Conservation (phyloP, 2,329 filamentous ascomycete species). For the Calonectria montana region DNA sequence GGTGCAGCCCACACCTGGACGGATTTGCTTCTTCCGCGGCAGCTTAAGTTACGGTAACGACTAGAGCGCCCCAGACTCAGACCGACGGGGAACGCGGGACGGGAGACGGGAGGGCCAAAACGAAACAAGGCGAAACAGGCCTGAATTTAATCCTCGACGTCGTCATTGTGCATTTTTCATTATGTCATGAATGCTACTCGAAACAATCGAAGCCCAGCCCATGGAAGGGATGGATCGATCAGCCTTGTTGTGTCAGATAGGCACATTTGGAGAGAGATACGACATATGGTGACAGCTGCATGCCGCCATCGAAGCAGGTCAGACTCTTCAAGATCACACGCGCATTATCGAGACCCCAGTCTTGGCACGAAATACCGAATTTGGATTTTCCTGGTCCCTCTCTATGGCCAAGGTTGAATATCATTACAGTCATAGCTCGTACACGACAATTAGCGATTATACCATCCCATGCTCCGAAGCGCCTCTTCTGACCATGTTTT, state of each 20-base stretch:
- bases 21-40: conserved; percentile 39
- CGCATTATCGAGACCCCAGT: conserved; percentile 4
- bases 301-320: neutral
- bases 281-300: conserved; percentile 1
- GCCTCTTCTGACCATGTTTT: conserved; percentile 7
- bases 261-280: neutral
- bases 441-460: conserved; percentile 23
- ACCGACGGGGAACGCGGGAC: conserved; percentile 9
- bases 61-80: conserved; percentile 20
- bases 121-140: conserved; percentile 16
- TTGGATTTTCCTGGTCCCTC: neutral
- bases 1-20: conserved; percentile 19
- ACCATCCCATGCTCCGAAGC: conserved; percentile 3
- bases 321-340: conserved; percentile 6
- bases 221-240: neutral
- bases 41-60: conserved; percentile 30
- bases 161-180: conserved; percentile 9
- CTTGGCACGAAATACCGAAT: conserved; percentile 8
- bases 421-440: conserved; percentile 22
- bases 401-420: neutral
- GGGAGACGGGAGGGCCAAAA: conserved; percentile 16
- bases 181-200: conserved; percentile 11
- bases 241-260: conserved; percentile 9
- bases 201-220: neutral
- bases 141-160: conserved; percentile 11